phyloP scores from a whole-genome alignment of 2,329 filamentous ascomycete species.

The Epichloe bromicola region DNA sequence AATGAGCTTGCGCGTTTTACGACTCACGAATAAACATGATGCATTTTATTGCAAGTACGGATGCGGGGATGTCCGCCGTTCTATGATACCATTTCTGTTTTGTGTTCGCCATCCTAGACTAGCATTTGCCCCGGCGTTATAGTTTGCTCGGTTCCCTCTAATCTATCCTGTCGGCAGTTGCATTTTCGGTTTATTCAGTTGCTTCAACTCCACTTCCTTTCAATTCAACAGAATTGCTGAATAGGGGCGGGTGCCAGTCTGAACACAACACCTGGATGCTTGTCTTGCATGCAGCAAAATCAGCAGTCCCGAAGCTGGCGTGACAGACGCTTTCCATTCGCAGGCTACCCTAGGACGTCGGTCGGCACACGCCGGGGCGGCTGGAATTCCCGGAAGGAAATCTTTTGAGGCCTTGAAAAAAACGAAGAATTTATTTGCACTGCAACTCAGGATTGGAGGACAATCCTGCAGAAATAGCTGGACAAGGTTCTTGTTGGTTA shows the following conservation, averaged over 20 bases:
- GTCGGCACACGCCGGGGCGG: too few relatives aligned
- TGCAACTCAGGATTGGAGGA: too few relatives aligned
- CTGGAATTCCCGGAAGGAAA: background rate
- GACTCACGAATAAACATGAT: conserved; percentile 3
- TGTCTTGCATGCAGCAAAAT: background rate
- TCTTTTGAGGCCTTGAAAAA: too few relatives aligned
- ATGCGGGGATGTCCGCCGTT: background rate
- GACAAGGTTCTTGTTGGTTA: too few relatives aligned
- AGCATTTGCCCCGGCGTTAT: background rate
- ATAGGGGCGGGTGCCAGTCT: background rate
- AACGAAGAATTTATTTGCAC: too few relatives aligned
- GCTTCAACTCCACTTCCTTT: background rate
- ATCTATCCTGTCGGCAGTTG: background rate
- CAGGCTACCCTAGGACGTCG: too few relatives aligned
- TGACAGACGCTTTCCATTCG: background rate
- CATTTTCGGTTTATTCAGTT: background rate
- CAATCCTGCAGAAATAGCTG: too few relatives aligned
- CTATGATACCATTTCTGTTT: conserved; percentile 1
- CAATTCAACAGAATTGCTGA: background rate
- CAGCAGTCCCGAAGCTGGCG: background rate
- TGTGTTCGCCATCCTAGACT: conserved; percentile 7
- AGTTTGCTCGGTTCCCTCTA: background rate
- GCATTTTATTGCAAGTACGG: background rate
- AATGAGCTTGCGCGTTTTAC: conserved; percentile 2
- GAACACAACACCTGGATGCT: background rate